Evolutionary conservation across 192 early-diverging fungal genomes (phyloP), one percentile per base, ranked within the genome.

Genomic region (Umbelopsis isabellina): DNA sequence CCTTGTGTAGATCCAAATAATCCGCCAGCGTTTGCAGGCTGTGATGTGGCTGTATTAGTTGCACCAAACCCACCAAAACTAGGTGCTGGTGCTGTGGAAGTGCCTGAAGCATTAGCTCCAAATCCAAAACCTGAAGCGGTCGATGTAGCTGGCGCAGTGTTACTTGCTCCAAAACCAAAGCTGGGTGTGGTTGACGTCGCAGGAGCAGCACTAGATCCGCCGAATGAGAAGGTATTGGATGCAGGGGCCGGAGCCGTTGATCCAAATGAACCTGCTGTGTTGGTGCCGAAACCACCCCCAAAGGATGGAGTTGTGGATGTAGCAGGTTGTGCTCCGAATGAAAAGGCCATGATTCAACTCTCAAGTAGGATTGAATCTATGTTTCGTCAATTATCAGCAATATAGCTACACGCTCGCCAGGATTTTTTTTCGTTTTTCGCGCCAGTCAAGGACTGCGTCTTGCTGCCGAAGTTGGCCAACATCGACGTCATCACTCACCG

Each of bases 1-100:
- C 22, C 45, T 10, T 55, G 55, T 21, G 46, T 27, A 58, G 23
- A 47, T 21, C 68, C 41, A 20, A 55, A 21, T 2, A 41, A 22
- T 15, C 48, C n/a, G 22, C 61, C 47, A 10, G 52, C 21, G 18
- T 33, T 65, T 25, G 66, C 25, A 45, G 27, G 9, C 20, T 25
- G 7, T 20, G 53, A 35, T 23, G 1, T 44, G 11, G 67, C 10
- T 30, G 73, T 58, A 50, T 49, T 50, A 1, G 47, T 41, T 2
- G 69, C 33, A 44, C 66, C 66, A 51, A 71, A 52, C 47, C 49
- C 27, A 15, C 67, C 66, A 48, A 72, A 77, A 21, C 50, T 58
- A 61, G 46, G 45, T 44, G 77, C n/a, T 27, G 46, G 11, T 2
- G 72, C 15, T 61, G 68, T 13, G 15, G 66, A 37, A 44, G 66